Base-by-base conservation (phyloP, 306 rosid genomes). In the Cicer pinnatifidum region DNA sequence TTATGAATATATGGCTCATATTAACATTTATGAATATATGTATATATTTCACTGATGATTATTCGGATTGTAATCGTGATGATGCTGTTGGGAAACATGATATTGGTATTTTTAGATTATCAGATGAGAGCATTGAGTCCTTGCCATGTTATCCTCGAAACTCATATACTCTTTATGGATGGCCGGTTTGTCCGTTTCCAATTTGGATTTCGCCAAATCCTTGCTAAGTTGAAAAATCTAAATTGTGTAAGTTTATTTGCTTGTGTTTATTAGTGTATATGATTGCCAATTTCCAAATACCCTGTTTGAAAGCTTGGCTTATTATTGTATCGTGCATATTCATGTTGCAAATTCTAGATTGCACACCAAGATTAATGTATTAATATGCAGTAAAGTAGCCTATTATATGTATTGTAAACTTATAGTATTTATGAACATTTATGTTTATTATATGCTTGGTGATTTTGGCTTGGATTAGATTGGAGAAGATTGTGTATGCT, bases 161-260 rank as follows among this genome's bases (percentile, higher is more conserved):
- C 75, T 80, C 84, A 0, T 70, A 48, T 47, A 71, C 82, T 43
- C 51, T 47, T 11, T 73, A 73, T 0, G 83, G 80, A 43, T 81
- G 85, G 78, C 87, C 82, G 5, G 82, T 87, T 4, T 91, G 85
- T 76, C 87, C 82, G 5, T 83, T 87, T 4, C 92, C 95, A 0
- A 70, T 91, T 33, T 91, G 97, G 97, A 71, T 91, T 63, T 68
- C 89, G 0, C 97, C 93, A 0, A 88, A 82, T 81, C 93, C 96
- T 0, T 85, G 84, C 57, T 87, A 11, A 81, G 56, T 1, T 11
- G 15, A 9, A 67, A 13, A 67, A 17, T 58, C 15, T 58, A 54
- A 43, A 2, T 13, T 16, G 48, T 46, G 71, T 64, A 47, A 66
- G 70, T 57, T 39, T 13, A 39, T 17, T 7, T 53, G 50, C 66